Evolutionary conservation across 257 asterid genomes (phyloP), one percentile per base, ranked within the genome.

Genomic region (Nicotiana paniculata): DNA sequence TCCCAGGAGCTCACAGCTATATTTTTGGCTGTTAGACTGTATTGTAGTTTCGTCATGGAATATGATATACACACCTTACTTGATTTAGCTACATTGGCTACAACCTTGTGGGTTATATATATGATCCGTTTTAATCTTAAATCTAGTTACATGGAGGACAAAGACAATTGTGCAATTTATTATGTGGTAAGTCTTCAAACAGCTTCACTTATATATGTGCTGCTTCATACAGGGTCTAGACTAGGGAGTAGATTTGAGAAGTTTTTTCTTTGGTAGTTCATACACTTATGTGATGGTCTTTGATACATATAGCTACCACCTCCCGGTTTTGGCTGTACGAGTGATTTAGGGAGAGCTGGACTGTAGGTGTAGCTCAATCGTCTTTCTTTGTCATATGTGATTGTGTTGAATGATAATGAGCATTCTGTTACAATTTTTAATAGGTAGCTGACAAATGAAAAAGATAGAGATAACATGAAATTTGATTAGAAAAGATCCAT

Each of bases 11-110:
- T 93, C 79, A 95, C 98, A 59, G 98, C 98, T 48, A 82, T 95
- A 77, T 95, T 95, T 90, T 82, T 95, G 91, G 97, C 94, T 80
- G 98, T 93, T 82, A 95, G 98, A 90, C 87, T 95, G 79, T 95
- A 93, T 86, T 93, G 98, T 80, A 93, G 98, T 87, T 93, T 95
- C 81, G 97, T 95, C 77, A 93, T 95, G 98, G 98, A 95, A 90
- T 95, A 93, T 85, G 98, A 95, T 88, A 95, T 95, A 84, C 98
- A 95, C 88, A 95, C 98, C 1, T 66, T 95, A 83, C 98, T 95
- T 85, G 98, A 95, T 86, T 76, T 92, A 88, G 93, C 97, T 77
- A 95, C 98, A 7, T 80, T 95, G 90, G 98, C 91, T 35, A 90
- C 98, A 67, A 95, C 98, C 82, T 76, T 91, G 90, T 95, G 99